Evolutionary conservation across 108 stramenopile genomes (phyloP).

Genomic region (Cyclotella baltica): DNA sequence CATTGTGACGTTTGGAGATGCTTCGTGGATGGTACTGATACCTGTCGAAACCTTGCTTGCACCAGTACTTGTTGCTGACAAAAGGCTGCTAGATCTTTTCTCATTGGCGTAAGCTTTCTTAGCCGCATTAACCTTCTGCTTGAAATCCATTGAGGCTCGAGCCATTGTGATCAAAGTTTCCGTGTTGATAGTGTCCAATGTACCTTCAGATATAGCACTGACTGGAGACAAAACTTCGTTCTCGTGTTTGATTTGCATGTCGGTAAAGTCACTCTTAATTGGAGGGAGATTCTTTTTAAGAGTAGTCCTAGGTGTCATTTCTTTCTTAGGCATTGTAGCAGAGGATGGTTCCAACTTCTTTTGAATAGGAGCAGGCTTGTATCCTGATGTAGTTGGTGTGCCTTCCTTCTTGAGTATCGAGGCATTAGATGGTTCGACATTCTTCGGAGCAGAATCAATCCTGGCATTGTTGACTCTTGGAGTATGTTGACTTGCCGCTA

Average conservation of each 20-base stretch:
- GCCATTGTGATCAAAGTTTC: constrained; percentile 5
- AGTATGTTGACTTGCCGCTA: no score
- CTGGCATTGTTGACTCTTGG: background rate
- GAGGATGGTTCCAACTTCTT: constrained; percentile 5
- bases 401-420: background rate
- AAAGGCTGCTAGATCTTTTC: background rate
- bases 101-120: background rate
- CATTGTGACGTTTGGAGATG: background rate
- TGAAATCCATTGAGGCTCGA: background rate
- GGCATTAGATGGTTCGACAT: no score
- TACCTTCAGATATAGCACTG: constrained; percentile 9
- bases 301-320: background rate
- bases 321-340: background rate
- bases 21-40: background rate
- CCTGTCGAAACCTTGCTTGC: background rate
- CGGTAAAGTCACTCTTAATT: background rate
- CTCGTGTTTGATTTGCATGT: background rate
- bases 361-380: background rate
- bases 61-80: background rate
- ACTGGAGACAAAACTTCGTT: background rate
- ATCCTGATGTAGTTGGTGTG: background rate
- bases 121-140: background rate
- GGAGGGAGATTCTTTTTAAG: constrained; percentile 3
- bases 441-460: background rate
- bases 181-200: constrained; percentile 3